phyloP scores from a whole-genome alignment of 805 yeast species.

The Clavispora phyllophila region DNA sequence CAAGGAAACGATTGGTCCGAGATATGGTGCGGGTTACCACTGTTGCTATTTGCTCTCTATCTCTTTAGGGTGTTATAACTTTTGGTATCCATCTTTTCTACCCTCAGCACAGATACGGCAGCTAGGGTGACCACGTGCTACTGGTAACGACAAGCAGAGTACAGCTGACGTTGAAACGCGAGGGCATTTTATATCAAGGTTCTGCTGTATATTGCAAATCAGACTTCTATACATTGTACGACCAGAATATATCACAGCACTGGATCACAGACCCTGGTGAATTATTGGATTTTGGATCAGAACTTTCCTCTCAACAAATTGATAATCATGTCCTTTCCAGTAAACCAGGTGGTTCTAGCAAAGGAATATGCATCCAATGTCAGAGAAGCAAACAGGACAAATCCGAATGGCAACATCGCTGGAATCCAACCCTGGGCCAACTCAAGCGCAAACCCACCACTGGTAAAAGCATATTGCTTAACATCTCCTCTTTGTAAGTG shows the following conservation, averaged over 20 bases:
- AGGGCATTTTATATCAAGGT: no score
- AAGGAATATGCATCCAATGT: constrained; percentile 76
- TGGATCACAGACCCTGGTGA: neutral
- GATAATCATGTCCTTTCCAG: constrained; percentile 73
- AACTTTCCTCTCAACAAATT: constrained; percentile 71
- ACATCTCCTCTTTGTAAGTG: constrained; percentile 66
- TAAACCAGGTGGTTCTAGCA: constrained; percentile 61
- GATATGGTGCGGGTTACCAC: no score
- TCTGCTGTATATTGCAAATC: neutral
- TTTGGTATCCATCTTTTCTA: no score
- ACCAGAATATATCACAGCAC: neutral
- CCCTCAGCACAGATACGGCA: no score
- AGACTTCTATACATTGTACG: neutral
- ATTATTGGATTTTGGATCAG: no score
- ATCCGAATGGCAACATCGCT: constrained; percentile 94
- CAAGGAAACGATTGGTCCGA: no score
- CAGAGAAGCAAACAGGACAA: constrained; percentile 70
- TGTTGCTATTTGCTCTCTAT: no score
- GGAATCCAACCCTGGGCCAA: constrained; percentile 99
- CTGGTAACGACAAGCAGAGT: no score
- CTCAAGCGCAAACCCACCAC: constrained; percentile 83
- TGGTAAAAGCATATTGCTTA: constrained; percentile 84
- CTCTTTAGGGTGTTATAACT: no score
- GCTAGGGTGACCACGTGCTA: no score
- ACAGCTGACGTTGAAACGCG: no score